A percentile compares a stretch with the other conserved stretches of the same genome.
Conservation (phyloP, 371 early-diverging fungal genomes). For the Rhizomucor miehei region DNA sequence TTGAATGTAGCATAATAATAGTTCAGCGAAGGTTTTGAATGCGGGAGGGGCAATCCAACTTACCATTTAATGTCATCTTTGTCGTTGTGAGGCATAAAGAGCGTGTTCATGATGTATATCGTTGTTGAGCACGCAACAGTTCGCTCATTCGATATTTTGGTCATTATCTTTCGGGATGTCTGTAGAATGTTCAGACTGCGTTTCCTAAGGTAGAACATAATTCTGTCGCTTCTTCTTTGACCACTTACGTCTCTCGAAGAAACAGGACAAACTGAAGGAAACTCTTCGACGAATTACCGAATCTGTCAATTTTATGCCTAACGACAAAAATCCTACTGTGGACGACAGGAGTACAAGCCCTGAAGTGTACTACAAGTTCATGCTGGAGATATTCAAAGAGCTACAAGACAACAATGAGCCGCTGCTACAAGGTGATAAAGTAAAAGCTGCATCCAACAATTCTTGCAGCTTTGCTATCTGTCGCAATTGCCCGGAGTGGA, state of each 20-base stretch:
- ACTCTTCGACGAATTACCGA: neutral
- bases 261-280: neutral
- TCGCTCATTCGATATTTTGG: no score
- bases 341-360: neutral
- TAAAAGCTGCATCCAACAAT: neutral
- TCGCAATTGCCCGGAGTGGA: neutral
- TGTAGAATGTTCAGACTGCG: no score
- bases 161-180: no score
- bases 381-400: neutral
- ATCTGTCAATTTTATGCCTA: neutral
- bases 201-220: no score
- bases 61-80: no score
- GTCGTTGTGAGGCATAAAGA: no score
- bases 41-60: no score
- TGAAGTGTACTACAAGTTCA: neutral
- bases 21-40: no score
- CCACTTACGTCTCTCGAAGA: neutral
- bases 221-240: no score
- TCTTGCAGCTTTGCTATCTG: neutral
- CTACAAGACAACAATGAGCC: neutral
- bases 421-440: neutral
- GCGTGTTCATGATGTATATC: no score
- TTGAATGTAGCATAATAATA: no score
- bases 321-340: neutral
- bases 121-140: no score